These are phyloP conservation scores for Pythium rishiriense DNA, from an alignment of 352 stramenopile genomes.

Conservation along the genomic window DNA sequence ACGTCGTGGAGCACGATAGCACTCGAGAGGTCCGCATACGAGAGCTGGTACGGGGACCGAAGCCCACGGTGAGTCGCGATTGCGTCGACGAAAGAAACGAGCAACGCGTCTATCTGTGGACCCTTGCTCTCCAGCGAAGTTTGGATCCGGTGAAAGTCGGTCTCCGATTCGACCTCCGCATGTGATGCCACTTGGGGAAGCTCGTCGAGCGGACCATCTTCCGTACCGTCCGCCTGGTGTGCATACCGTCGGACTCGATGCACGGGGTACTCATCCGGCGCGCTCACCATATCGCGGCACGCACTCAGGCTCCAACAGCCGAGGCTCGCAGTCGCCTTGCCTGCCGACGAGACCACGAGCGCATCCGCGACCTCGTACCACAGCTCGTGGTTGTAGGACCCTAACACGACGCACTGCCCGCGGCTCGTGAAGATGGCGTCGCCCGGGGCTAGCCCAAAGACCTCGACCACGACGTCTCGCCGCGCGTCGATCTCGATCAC, in stretches of 20 bases:
- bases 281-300: constrained; percentile 19
- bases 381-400: constrained; percentile 59
- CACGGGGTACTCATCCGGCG: constrained; percentile 24
- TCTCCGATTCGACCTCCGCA: no score
- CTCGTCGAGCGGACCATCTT: no score
- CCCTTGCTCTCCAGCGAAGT: neutral
- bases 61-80: constrained; percentile 9
- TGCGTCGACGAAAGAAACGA: constrained; percentile 21
- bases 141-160: neutral
- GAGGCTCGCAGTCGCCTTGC: neutral
- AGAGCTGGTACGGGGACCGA: constrained; percentile 14
- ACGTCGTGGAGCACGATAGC: constrained; percentile 27
- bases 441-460: constrained; percentile 44
- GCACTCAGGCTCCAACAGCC: constrained; percentile 41
- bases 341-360: neutral
- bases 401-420: constrained; percentile 60
- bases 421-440: constrained; percentile 65
- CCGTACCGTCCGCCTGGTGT: no score
- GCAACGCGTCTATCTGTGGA: constrained; percentile 5
- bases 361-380: constrained; percentile 54
- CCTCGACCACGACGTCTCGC: constrained; percentile 18
- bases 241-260: constrained; percentile 4
- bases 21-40: constrained; percentile 11
- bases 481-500: constrained; percentile 34
- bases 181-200: no score